Base-by-base conservation (phyloP, 2,329 filamentous ascomycete genomes). In the Nigrospora oryzae region DNA sequence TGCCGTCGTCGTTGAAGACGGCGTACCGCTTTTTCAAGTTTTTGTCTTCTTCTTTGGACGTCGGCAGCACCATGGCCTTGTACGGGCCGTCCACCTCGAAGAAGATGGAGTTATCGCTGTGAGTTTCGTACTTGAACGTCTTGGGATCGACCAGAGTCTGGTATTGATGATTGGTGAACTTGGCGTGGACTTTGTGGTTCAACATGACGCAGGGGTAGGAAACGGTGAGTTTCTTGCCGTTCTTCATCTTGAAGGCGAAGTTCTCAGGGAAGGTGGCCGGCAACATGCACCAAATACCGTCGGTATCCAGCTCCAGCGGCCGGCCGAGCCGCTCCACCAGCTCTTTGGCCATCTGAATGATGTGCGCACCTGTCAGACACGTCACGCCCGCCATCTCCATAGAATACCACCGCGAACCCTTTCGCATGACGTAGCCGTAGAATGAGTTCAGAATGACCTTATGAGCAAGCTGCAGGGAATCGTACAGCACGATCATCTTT, bases 391-490 rank as follows among this genome's bases (percentile, higher is more conserved):
- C 93, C 93, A 98, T 98, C 63, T 98, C 93, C 78, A 98, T 84
- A 15, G 93, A 98, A 62, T 98, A 98, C 93, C 93, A 98, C 45
- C 93, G 82, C 34, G 93, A 98, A 32, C 93, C 93, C 63, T 98
- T 98, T 69, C 93, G 79, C 93, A 98, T 98, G 63, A 97, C 93
- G 61, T 98, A 98, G 51, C 93, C 93, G 56, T 98, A 98, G 71
- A 98, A 98, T 45, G 89, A 95, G 71, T 98, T 98, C 45, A 98
- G 65, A 74, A 98, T 98, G 69, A 98, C 93, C 64, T 98, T 98
- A 72, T 98, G 93, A 0, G 93, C 93, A 56, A 98, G 73, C 63
- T 98, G 94, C 46, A 98, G 73, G 0, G 93, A 98, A 62, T 98
- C 93, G 62, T 88, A 98, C 5, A 98, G 69, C 40, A 97, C 76